Evolutionary conservation across 306 rosid species (phyloP).

Genomic region (Pueraria montana): DNA sequence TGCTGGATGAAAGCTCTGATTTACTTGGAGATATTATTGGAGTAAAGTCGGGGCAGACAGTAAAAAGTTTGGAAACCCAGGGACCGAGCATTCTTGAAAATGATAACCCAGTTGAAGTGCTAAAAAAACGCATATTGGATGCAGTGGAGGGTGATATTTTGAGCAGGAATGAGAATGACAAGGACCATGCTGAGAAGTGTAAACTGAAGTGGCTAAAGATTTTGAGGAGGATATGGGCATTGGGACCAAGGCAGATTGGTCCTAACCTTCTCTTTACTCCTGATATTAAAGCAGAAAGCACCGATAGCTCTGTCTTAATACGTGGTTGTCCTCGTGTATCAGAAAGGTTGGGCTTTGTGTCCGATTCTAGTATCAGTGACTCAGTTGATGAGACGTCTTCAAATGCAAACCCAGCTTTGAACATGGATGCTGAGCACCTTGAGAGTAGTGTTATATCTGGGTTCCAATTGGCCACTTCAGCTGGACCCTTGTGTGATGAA

Average conservation of each 20-base stretch:
- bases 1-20: slow-evolving; percentile 80
- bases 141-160: slow-evolving; percentile 70
- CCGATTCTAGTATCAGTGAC: slow-evolving; percentile 49
- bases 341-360: slow-evolving; percentile 67
- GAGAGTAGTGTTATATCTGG: slow-evolving; percentile 82
- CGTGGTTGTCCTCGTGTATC: slow-evolving; percentile 65
- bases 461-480: slow-evolving; percentile 85
- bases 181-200: slow-evolving; percentile 67
- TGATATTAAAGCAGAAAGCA: slow-evolving; percentile 58
- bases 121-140: slow-evolving; percentile 72
- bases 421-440: slow-evolving; percentile 73
- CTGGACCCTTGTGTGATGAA: slow-evolving; percentile 97
- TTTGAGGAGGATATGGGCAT: slow-evolving; percentile 86
- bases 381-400: slow-evolving; percentile 53
- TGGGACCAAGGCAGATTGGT: slow-evolving; percentile 85
- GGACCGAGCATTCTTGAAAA: slow-evolving; percentile 52
- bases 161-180: slow-evolving; percentile 65
- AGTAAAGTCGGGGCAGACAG: slow-evolving; percentile 59
- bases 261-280: slow-evolving; percentile 80
- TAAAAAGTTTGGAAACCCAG: slow-evolving; percentile 61
- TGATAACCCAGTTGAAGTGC: slow-evolving; percentile 62
- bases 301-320: slow-evolving; percentile 62
- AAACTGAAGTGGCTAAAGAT: slow-evolving; percentile 75
- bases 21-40: slow-evolving; percentile 73
- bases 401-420: slow-evolving; percentile 50